These are phyloP conservation scores for Litsea cubeba DNA, from an alignment of 164 flowering plant species.

Conservation along the genomic window DNA sequence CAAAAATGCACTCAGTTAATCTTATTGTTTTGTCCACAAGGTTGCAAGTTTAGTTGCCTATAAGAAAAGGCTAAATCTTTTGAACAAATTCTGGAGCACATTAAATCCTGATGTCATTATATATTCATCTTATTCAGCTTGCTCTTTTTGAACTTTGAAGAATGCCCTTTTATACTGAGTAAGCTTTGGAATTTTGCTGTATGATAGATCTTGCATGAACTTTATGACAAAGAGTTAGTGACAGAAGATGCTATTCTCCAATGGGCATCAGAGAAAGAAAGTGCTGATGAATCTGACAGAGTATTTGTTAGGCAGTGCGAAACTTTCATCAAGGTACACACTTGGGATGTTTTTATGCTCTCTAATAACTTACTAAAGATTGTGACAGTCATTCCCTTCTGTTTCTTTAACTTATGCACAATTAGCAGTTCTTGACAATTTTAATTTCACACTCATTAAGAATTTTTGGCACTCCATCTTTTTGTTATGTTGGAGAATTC, in stretches of 20 bases:
- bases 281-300: slow-evolving; percentile 83
- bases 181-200: neutral
- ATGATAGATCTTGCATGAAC: slow-evolving; percentile 54
- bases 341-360: neutral
- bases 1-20: too few relatives aligned
- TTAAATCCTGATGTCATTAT: too few relatives aligned
- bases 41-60: too few relatives aligned
- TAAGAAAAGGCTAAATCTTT: too few relatives aligned
- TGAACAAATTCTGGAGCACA: too few relatives aligned
- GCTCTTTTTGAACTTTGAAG: too few relatives aligned
- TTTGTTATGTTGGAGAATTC: neutral
- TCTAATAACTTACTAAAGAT: neutral
- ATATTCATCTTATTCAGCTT: too few relatives aligned
- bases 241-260: slow-evolving; percentile 78
- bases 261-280: slow-evolving; percentile 85
- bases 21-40: too few relatives aligned
- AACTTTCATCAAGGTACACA: slow-evolving; percentile 54
- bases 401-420: neutral
- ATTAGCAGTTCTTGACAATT: neutral
- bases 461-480: neutral
- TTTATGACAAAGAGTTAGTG: slow-evolving; percentile 70
- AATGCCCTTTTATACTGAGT: neutral
- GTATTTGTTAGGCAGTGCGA: slow-evolving; percentile 70
- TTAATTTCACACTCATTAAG: neutral
- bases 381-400: neutral